Base-by-base conservation (phyloP, 2,329 filamentous ascomycete species). In the Scortechinia acanthostroma region DNA sequence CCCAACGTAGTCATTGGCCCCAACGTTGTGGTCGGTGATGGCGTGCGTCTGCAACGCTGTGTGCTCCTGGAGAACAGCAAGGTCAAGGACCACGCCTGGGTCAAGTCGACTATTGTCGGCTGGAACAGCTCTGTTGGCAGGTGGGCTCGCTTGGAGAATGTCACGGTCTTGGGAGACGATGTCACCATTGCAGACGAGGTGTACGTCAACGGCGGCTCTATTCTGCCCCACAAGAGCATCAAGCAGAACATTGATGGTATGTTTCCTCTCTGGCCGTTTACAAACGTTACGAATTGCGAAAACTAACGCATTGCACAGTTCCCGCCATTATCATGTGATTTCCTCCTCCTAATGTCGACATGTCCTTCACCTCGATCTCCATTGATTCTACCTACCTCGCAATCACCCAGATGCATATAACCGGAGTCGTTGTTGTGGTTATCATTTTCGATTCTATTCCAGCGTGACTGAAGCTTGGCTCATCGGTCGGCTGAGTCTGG, bases 51-150 rank as follows among this genome's bases (percentile, higher is more conserved):
- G 53, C 91, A 97, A 70, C 84, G 93, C 56, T 95, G 88, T 59
- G 93, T 97, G 20, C 70, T 98, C 46, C 77, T 98, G 52, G 79
- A 85, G 50, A 87, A 88, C 58, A 89, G 86, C 69, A 95, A 94
- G 73, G 85, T 96, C 68, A 96, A 96, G 78, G 93, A 98, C 63
- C 91, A 98, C 65, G 93, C 93, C 42, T 97, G 91, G 91, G 80
- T 98, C 66, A 97, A 97, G 82, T 94, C 88, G 63, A 93, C 91
- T 57, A 97, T 98, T 64, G 90, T 97, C 45, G 91, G 91, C 59
- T 98, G 91, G 91, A 95, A 96, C 77, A 95, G 89, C 73, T 86
- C 82, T 25, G 89, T 98, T 47, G 91, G 91, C 61, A 87, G 86
- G 62, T 98, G 91, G 91, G 91, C 91, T 48, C 86, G 91, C 54